phyloP scores from a whole-genome alignment of 176 grass and related monocot genomes.

The Rhynchospora tenuis region DNA sequence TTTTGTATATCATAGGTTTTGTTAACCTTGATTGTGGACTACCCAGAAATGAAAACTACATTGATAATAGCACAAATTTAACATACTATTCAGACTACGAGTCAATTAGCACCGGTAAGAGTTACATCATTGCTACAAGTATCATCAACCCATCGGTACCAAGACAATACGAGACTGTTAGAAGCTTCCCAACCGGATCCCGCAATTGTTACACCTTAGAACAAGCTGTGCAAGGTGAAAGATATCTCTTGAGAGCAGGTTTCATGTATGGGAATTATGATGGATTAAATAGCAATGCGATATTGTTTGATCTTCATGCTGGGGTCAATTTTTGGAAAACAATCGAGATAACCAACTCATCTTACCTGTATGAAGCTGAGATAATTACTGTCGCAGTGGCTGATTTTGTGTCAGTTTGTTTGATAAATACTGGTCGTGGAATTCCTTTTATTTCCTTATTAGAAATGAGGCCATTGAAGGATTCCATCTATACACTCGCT shows the following conservation, averaged over 20 bases:
- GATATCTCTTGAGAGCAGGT: constrained; percentile 24
- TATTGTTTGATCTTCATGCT: constrained; percentile 22
- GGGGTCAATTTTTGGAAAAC: constrained; percentile 11
- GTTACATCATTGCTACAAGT: constrained; percentile 4
- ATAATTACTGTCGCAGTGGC: neutral
- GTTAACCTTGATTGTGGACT: constrained; percentile 27
- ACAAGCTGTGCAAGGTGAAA: neutral
- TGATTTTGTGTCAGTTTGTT: constrained; percentile 20
- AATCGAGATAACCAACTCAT: neutral
- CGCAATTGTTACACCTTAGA: constrained; percentile 29
- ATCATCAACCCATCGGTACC: neutral
- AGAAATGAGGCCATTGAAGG: constrained; percentile 29
- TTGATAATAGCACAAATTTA: constrained; percentile 9
- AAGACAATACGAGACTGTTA: constrained; percentile 15
- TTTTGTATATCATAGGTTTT: constrained; percentile 9
- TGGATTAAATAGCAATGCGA: neutral
- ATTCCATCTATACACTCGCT: neutral
- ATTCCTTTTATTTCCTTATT: constrained; percentile 32
- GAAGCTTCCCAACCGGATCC: constrained; percentile 23
- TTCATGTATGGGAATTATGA: constrained; percentile 30
- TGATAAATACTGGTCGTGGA: constrained; percentile 12
- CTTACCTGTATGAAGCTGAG: neutral
- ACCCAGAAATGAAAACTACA: neutral
- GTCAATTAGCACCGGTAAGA: neutral
- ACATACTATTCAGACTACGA: constrained; percentile 20